Conservation (phyloP, 495 filamentous ascomycete genomes). For the Aspergillus baeticus region DNA sequence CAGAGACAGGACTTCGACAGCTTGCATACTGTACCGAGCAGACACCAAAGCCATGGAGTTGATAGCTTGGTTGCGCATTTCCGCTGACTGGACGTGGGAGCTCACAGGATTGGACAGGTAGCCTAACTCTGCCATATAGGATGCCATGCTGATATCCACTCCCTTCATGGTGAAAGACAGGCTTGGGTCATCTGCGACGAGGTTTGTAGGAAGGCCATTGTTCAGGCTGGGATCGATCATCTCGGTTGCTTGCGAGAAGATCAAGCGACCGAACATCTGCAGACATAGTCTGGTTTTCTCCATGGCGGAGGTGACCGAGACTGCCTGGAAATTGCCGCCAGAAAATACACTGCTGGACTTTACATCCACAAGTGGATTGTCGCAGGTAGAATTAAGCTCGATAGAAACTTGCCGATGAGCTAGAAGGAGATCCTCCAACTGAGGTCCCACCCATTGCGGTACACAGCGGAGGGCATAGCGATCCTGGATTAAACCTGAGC, state of each 20-base stretch:
- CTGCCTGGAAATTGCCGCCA: conserved; percentile 66
- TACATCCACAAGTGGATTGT: conserved; percentile 61
- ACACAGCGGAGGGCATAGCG: conserved; percentile 60
- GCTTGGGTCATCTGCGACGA: conserved; percentile 57
- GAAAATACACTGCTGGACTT: conserved; percentile 36
- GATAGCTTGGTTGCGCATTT: conserved; percentile 59
- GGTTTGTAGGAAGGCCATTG: conserved; percentile 60
- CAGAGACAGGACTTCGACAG: conserved; percentile 53
- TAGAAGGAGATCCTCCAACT: conserved; percentile 59
- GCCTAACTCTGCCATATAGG: conserved; percentile 58
- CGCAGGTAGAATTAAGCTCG: conserved; percentile 63
- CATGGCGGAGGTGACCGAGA: conserved; percentile 60
- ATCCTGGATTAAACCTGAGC: conserved; percentile 54
- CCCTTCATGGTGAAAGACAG: conserved; percentile 59
- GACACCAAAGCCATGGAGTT: conserved; percentile 59
- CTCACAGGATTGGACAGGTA: conserved; percentile 54
- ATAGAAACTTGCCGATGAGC: conserved; percentile 53
- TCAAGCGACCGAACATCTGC: conserved; percentile 57
- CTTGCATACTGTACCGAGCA: conserved; percentile 54
- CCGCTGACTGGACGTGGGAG: conserved; percentile 54
- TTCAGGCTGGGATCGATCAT: conserved; percentile 55
- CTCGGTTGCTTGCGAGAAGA: conserved; percentile 60
- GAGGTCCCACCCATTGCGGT: conserved; percentile 64
- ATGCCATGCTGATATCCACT: conserved; percentile 62
- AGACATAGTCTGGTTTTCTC: conserved; percentile 56